Conservation (phyloP, 176 grass and related monocot species). For the Zea luxurians region DNA sequence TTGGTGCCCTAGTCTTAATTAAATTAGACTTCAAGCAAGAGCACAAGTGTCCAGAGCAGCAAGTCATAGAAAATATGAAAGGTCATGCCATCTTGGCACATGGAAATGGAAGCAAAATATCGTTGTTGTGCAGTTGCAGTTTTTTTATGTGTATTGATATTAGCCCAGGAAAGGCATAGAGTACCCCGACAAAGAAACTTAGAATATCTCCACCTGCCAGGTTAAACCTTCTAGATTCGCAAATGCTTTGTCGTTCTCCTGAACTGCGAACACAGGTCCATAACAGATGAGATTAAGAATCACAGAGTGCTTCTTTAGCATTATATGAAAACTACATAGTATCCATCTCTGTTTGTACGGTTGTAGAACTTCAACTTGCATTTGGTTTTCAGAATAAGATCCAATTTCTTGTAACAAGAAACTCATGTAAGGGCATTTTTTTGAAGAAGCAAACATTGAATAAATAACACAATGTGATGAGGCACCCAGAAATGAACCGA, state of each 20-base stretch:
- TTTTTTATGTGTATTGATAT: slow-evolving; percentile 14
- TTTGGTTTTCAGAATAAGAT: too few relatives aligned
- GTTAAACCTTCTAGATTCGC: slow-evolving; percentile 65
- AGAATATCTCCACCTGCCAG: slow-evolving; percentile 68
- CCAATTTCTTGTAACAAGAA: too few relatives aligned
- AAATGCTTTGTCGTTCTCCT: slow-evolving; percentile 52
- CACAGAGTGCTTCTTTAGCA: slow-evolving; percentile 77
- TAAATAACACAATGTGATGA: too few relatives aligned
- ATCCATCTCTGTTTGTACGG: slow-evolving; percentile 80
- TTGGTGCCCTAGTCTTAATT: too few relatives aligned
- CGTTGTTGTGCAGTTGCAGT: not conserved
- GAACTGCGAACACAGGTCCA: slow-evolving; percentile 40
- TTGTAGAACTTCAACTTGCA: slow-evolving; percentile 51
- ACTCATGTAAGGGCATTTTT: too few relatives aligned
- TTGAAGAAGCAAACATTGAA: too few relatives aligned
- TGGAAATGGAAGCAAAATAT: too few relatives aligned
- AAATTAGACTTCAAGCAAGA: too few relatives aligned
- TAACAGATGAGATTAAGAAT: slow-evolving; percentile 68
- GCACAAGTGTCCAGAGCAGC: too few relatives aligned
- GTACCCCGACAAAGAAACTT: not conserved
- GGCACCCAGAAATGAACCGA: too few relatives aligned
- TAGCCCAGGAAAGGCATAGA: not conserved
- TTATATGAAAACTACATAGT: slow-evolving; percentile 58
- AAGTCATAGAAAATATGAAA: too few relatives aligned
- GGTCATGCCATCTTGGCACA: too few relatives aligned